Evolutionary conservation across 139 green algal species (phyloP), one percentile per base, ranked within the genome.

Genomic region (Eudorina sp.): DNA sequence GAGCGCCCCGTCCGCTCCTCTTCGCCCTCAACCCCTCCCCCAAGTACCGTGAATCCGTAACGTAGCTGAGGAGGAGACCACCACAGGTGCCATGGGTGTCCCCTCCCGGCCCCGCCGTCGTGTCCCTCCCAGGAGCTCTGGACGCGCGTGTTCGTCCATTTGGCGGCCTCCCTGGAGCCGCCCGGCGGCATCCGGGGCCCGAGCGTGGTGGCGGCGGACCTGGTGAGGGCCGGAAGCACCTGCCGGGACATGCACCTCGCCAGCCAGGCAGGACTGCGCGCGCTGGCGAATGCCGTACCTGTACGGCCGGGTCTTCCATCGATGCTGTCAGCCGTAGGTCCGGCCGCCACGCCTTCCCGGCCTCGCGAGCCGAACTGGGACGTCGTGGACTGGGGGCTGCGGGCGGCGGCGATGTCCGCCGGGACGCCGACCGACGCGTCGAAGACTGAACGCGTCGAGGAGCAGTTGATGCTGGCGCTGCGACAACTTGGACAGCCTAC

Each of bases 41-140:
- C n/a, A n/a, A n/a, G n/a, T n/a, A n/a, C n/a, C n/a, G n/a, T n/a
- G n/a, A n/a, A n/a, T n/a, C n/a, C n/a, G n/a, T n/a, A n/a, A n/a
- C n/a, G n/a, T n/a, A n/a, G n/a, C n/a, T n/a, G n/a, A n/a, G n/a
- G n/a, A n/a, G n/a, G n/a, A n/a, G n/a, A n/a, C n/a, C n/a, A n/a
- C n/a, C n/a, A n/a, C n/a, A n/a, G n/a, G n/a, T n/a, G n/a, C n/a
- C n/a, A n/a, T n/a, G n/a, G n/a, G n/a, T n/a, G n/a, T n/a, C n/a
- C n/a, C n/a, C n/a, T n/a, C n/a, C n/a, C n/a, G n/a, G n/a, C n/a
- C n/a, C n/a, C n/a, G n/a, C n/a, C n/a, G n/a, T n/a, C n/a, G n/a
- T n/a, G n/a, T n/a, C n/a, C n/a, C n/a, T 5, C 2, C 38, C 80
- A 86, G 80, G 80, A 86, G 60, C 21, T 86, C 25, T 86, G 80